Conservation (phyloP, 2,329 filamentous ascomycete species). For the Stemphylium beticola region DNA sequence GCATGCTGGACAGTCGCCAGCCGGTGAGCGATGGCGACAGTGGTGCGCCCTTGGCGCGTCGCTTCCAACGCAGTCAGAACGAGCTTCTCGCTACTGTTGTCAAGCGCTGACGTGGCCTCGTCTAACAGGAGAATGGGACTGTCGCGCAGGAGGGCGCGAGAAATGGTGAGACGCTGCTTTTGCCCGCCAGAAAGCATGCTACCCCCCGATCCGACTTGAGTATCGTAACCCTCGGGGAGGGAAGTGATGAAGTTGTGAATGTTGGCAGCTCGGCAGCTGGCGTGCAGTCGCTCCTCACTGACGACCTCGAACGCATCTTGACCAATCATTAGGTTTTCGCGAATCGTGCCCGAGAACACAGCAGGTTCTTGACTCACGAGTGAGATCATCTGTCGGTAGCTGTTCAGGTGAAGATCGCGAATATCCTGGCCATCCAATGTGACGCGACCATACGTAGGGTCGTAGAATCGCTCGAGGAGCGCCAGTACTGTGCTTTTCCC, state of each 20-base stretch:
- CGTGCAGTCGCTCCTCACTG: slow-evolving; percentile 49
- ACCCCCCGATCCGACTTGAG: slow-evolving; percentile 47
- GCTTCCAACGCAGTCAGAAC: background rate
- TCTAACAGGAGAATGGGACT: slow-evolving; percentile 65
- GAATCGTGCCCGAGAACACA: slow-evolving; percentile 54
- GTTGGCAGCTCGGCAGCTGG: slow-evolving; percentile 59
- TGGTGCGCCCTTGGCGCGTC: background rate
- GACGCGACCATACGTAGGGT: slow-evolving; percentile 74
- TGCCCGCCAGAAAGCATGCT: slow-evolving; percentile 76
- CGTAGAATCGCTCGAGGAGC: slow-evolving; percentile 89
- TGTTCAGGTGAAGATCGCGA: slow-evolving; percentile 42
- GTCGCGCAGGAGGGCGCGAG: slow-evolving; percentile 68
- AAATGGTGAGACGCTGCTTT: slow-evolving; percentile 77
- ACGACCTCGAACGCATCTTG: slow-evolving; percentile 42
- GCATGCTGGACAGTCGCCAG: background rate
- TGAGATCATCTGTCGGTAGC: slow-evolving; percentile 73
- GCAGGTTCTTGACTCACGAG: slow-evolving; percentile 55
- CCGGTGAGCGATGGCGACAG: background rate
- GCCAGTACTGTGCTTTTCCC: slow-evolving; percentile 93
- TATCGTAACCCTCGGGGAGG: slow-evolving; percentile 37
- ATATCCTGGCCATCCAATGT: slow-evolving; percentile 70
- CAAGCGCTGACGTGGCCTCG: slow-evolving; percentile 57
- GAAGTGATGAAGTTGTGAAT: slow-evolving; percentile 42
- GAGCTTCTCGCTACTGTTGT: background rate
- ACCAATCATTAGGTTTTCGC: slow-evolving; percentile 57